phyloP scores from a whole-genome alignment of 805 yeast species.

The Hanseniaspora opuntiae region DNA sequence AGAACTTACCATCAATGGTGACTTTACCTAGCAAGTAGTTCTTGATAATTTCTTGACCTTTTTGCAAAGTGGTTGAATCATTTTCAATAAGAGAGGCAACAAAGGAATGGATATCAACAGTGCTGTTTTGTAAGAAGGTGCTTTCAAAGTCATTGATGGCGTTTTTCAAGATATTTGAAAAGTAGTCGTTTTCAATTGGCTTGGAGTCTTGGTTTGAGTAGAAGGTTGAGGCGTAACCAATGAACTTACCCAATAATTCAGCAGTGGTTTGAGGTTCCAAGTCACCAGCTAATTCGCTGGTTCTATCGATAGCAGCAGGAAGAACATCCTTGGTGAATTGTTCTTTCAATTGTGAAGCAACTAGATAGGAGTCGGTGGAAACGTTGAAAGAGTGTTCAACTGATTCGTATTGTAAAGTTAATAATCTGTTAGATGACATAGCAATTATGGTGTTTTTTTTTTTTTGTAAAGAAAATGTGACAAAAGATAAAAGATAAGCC shows the following conservation, averaged over 20 bases:
- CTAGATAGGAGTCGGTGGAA: conserved; percentile 65
- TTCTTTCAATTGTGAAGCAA: conserved; percentile 75
- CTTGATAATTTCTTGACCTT: conserved; percentile 62
- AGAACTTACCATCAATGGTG: conserved; percentile 36
- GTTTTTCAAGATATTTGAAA: conserved; percentile 39
- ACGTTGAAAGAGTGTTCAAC: conserved; percentile 80
- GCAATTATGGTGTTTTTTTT: background rate
- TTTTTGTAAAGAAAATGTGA: too few relatives aligned
- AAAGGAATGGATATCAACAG: conserved; percentile 68
- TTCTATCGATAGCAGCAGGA: conserved; percentile 39
- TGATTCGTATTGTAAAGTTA: conserved; percentile 70
- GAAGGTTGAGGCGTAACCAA: conserved; percentile 52
- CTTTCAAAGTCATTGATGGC: conserved; percentile 75
- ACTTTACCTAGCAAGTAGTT: conserved; percentile 58
- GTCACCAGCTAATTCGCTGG: conserved; percentile 75
- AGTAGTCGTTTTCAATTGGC: conserved; percentile 29
- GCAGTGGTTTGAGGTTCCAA: conserved; percentile 79
- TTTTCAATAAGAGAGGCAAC: conserved; percentile 54
- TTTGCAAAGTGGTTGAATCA: conserved; percentile 44
- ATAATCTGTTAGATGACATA: conserved; percentile 49
- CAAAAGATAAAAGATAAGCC: too few relatives aligned
- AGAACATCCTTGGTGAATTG: conserved; percentile 61
- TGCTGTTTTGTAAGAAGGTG: conserved; percentile 47
- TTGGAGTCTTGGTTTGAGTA: conserved; percentile 28
- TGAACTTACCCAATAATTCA: conserved; percentile 70